Conservation (phyloP, 2,329 filamentous ascomycete genomes). For the Talaromyces marneffei region DNA sequence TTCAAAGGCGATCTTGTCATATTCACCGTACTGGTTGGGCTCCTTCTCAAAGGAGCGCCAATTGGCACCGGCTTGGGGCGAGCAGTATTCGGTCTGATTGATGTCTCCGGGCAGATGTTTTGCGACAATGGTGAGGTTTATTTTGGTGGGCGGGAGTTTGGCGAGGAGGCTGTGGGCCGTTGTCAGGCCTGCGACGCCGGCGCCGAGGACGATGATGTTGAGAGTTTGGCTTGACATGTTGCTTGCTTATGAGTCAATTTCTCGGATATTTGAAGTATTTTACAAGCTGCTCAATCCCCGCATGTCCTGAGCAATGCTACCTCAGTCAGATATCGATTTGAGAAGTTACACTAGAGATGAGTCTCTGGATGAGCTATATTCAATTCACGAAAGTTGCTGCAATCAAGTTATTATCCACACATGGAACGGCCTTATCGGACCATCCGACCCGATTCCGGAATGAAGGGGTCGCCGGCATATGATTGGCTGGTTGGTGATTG, state of each 20-base stretch:
- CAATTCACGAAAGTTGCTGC: background rate
- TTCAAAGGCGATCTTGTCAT: constrained; percentile 12
- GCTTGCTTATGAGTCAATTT: background rate
- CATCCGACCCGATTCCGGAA: background rate
- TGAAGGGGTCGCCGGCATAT: background rate
- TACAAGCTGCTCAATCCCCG: background rate
- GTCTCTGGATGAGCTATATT: background rate
- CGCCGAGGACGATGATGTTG: constrained; percentile 42
- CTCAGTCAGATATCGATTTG: background rate
- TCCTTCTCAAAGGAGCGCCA: constrained; percentile 12
- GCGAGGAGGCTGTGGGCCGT: constrained; percentile 65
- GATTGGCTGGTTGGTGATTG: background rate
- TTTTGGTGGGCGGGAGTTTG: background rate
- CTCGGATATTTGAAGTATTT: background rate
- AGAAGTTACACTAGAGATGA: background rate
- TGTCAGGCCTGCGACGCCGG: constrained; percentile 63
- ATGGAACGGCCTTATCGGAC: no score
- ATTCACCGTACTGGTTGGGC: constrained; percentile 2
- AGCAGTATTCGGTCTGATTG: constrained; percentile 12
- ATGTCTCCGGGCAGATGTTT: constrained; percentile 14
- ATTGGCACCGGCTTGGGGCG: constrained; percentile 12
- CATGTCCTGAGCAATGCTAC: background rate
- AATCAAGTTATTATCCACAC: no score
- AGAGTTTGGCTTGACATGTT: background rate
- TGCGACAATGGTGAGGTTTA: constrained; percentile 12